A percentile compares a stretch with the other conserved stretches of the same genome.
Evolutionary conservation across 2,329 filamentous ascomycete genomes (phyloP).

Genomic region (Monilinia polystroma): DNA sequence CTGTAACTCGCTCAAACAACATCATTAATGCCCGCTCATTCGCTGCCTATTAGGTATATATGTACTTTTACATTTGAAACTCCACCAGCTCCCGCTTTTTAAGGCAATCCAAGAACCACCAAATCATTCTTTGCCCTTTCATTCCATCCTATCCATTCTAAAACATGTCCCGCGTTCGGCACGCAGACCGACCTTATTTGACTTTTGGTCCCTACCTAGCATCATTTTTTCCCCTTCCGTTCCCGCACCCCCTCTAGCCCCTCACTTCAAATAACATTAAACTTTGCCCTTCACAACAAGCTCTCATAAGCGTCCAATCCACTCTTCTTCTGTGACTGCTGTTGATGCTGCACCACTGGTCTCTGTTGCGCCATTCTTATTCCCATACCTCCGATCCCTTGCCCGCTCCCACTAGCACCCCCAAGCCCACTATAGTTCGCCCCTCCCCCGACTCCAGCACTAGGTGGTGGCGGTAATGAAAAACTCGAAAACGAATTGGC

Average conservation of each 20-base stretch:
- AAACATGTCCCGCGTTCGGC: not conserved
- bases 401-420: slow-evolving; percentile 29
- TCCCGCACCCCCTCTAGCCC: not conserved
- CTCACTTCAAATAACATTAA: not conserved
- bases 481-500: slow-evolving; percentile 43
- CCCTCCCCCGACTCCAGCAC: slow-evolving; percentile 18
- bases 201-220: not conserved
- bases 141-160: not conserved
- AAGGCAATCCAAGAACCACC: not conserved
- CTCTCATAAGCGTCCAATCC: slow-evolving; percentile 58
- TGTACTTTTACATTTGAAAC: slow-evolving; percentile 9
- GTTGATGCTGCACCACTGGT: slow-evolving; percentile 27
- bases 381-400: slow-evolving; percentile 24
- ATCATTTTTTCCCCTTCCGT: not conserved
- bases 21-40: not conserved
- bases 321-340: slow-evolving; percentile 40
- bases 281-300: slow-evolving; percentile 45
- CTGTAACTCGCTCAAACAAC: not conserved
- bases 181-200: not conserved
- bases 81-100: not conserved
- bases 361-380: slow-evolving; percentile 29
- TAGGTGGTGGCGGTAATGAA: slow-evolving; percentile 38
- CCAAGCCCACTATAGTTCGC: slow-evolving; percentile 32
- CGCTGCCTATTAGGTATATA: slow-evolving; percentile 1
- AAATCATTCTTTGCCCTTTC: not conserved